Conservation (phyloP, 768 basidiomycete genomes). For the Mycena kentingensis region DNA sequence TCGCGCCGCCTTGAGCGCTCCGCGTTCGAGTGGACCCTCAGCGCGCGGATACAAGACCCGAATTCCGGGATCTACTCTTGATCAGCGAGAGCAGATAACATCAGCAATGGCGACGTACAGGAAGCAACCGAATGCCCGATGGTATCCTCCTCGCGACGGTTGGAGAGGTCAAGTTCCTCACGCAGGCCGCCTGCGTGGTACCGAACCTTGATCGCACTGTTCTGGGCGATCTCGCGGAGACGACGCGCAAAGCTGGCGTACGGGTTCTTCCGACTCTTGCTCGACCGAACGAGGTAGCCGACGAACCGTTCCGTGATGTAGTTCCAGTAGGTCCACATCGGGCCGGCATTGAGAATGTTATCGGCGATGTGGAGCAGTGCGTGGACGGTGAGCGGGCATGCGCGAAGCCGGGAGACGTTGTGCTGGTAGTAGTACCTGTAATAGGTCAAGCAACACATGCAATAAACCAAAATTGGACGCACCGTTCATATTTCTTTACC, state of each 20-base stretch:
- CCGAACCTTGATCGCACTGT: background rate
- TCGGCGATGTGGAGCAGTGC: background rate
- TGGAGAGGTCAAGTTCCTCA: conserved; percentile 6
- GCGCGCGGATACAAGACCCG: background rate
- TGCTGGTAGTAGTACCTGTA: conserved; percentile 17
- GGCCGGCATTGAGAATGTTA: background rate
- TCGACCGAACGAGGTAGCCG: conserved; percentile 1
- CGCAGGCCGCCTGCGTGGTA: background rate
- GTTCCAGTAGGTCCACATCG: background rate
- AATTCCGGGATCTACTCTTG: conserved; percentile 1
- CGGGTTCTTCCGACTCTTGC: conserved; percentile 5
- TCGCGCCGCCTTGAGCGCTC: background rate
- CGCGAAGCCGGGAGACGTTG: background rate
- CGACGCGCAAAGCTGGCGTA: conserved; percentile 6
- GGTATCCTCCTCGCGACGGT: background rate
- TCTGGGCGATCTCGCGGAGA: conserved; percentile 7
- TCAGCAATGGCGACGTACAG: background rate
- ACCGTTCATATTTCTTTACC: conserved; percentile 10
- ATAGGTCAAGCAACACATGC: background rate
- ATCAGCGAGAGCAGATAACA: no score
- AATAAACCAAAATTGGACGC: background rate
- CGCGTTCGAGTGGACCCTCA: background rate
- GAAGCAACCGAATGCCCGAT: background rate
- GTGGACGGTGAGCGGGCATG: conserved; percentile 11
- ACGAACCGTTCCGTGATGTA: conserved; percentile 11